phyloP scores from a whole-genome alignment of 176 grass and related monocot species.

The Coix lacrymajobi region DNA sequence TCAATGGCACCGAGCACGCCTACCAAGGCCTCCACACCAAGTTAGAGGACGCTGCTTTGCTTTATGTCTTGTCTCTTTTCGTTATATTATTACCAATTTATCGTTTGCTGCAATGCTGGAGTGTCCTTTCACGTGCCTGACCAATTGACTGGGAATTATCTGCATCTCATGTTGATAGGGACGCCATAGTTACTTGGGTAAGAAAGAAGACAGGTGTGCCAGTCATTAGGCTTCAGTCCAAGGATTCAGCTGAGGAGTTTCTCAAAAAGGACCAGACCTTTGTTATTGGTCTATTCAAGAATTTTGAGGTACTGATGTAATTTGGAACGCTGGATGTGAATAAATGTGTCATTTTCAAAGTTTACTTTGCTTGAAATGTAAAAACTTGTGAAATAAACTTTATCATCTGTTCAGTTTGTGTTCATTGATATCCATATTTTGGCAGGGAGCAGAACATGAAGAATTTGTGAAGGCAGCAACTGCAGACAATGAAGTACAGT shows the following conservation, averaged over 20 bases:
- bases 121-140: background rate
- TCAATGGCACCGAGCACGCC: slow-evolving; percentile 58
- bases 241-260: slow-evolving; percentile 65
- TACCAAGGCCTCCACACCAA: slow-evolving; percentile 82
- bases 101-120: background rate
- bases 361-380: background rate
- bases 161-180: slow-evolving; percentile 40
- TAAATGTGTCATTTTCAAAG: background rate
- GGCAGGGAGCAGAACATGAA: slow-evolving; percentile 57
- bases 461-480: slow-evolving; percentile 76
- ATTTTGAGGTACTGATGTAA: slow-evolving; percentile 53
- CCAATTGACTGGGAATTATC: slow-evolving; percentile 6
- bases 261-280: slow-evolving; percentile 57
- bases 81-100: background rate
- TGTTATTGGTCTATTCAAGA: slow-evolving; percentile 65
- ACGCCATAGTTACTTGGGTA: slow-evolving; percentile 85
- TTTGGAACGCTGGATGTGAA: background rate
- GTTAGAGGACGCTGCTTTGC: slow-evolving; percentile 32
- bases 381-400: background rate
- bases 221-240: slow-evolving; percentile 57
- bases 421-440: slow-evolving; percentile 11
- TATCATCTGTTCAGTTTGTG: background rate
- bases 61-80: background rate
- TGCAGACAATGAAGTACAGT: slow-evolving; percentile 71
- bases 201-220: slow-evolving; percentile 88